Percentiles rank a stretch among this genome's conserved stretches.
Evolutionary conservation across 345 rosid genomes (phyloP).

Genomic region (Euphorbia pulcherrima): DNA sequence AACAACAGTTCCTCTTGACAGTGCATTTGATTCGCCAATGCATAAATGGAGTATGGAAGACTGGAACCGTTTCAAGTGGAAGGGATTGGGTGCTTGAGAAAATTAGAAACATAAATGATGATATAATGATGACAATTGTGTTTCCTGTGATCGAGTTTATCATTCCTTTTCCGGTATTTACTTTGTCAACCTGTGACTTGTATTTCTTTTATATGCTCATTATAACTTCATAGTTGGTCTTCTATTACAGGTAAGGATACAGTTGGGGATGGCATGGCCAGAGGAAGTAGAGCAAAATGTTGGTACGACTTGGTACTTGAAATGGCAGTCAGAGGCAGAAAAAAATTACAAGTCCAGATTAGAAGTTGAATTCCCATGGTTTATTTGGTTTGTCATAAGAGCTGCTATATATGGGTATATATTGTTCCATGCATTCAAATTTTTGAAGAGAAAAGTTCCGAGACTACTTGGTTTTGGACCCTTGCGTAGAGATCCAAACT

Average conservation of each 20-base stretch:
- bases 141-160: conserved; percentile 61
- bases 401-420: conserved; percentile 51
- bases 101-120: conserved; percentile 60
- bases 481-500: conserved; percentile 62
- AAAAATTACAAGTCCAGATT: conserved; percentile 56
- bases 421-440: conserved; percentile 55
- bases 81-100: conserved; percentile 47
- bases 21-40: conserved; percentile 47
- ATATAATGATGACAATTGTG: conserved; percentile 55
- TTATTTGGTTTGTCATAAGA: conserved; percentile 65
- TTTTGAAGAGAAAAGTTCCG: conserved; percentile 68
- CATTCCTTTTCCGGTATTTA: conserved; percentile 75
- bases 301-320: conserved; percentile 79
- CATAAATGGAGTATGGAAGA: conserved; percentile 58
- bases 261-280: conserved; percentile 89
- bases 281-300: conserved; percentile 68
- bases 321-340: conserved; percentile 85
- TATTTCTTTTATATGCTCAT: conserved; percentile 8
- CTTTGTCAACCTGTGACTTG: conserved; percentile 13
- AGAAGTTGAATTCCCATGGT: conserved; percentile 53
- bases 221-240: conserved; percentile 10
- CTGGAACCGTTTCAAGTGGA: conserved; percentile 36
- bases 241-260: conserved; percentile 56
- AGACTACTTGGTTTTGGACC: conserved; percentile 79
- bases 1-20: conserved; percentile 65